Evolutionary conservation across 1,139 yeast species (phyloP), one percentile per base, ranked within the genome.

Genomic region (Kurtzmaniella quercitrusa): DNA sequence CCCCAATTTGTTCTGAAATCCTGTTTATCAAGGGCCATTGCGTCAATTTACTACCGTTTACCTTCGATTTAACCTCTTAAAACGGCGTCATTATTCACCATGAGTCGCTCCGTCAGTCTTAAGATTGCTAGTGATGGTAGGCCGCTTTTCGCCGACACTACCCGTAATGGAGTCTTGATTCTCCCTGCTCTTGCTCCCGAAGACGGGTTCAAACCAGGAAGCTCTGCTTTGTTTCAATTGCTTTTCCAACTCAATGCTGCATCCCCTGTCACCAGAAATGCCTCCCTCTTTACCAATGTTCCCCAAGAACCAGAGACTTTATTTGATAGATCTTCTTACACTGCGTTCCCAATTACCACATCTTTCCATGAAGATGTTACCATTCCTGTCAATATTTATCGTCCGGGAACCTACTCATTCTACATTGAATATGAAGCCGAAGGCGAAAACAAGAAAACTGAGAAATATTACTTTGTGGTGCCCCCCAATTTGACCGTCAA

Each of bases 321-420:
- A 16, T 91, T 86, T 55, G 72, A 76, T 19, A 74, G 97, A 49
- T 57, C 70, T 40, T 67, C 63, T 43, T 86, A 78, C 59, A 68
- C 73, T 49, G 67, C 75, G 41, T 60, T 61, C 42, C 70, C 77
- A 39, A 63, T 80, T 21, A 66, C 64, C 15, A 62, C 74, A 21
- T 68, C 78, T 2, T 79, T 85, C 63, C 77, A 77, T 56, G 56
- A 74, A 56, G 95, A 88, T 59, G 71, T 78, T 41, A 60, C 68
- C 34, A 64, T 91, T 19, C 80, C 78, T 44, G 68, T 93, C 40
- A 71, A 77, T 8, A 76, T 93, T 45, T 78, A 63, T 54, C 64
- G 60, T n/a, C 88, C 97, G 2, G 98, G 98, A 7, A 76, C 95
- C 2, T 93, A 76, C 61, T 75, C 85, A 47, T 91, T 77, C 59